Evolutionary conservation across 371 early-diverging fungal species (phyloP), one percentile per base, ranked within the genome.

Genomic region (Rhizopus arrhizus): DNA sequence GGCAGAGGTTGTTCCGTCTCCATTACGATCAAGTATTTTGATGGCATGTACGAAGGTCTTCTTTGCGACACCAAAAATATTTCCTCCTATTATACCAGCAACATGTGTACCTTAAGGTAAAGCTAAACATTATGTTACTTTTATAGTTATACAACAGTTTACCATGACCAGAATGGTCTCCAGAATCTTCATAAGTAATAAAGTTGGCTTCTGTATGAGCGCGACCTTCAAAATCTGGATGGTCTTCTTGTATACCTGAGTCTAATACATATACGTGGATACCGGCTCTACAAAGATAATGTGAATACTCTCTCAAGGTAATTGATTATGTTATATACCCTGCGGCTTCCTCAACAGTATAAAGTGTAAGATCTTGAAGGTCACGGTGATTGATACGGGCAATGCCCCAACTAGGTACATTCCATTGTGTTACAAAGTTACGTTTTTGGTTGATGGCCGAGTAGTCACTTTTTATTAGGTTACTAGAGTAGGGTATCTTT

Each of bases 211-310:
- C 94, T 66, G 75, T 77, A 45, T 58, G 66, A 36, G 95, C 97
- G 66, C 95, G 87, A 11, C 91, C 93, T 52, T 77, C 80, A 61
- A 97, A 90, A 55, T 97, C 96, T 16, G 71, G 73, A 73, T 95
- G 94, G 3, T 62, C 64, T 32, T 80, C 69, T 69, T 84, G 66
- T 42, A 92, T 81, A 31, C 94, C 94, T 5, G 92, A 89, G 65
- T 93, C 94, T 38, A 93, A 62, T 0, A 93, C 80, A 69, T 87
- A 89, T 2, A 86, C 89, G 49, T 78, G 81, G 31, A 89, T 81
- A 5, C 84, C 89, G 32, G 65, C 62, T 4, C 92, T 78, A 60
- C 16, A 50, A 42, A 49, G 12, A 54, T 50, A n/a, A 15, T 40
- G 28, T 22, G 22, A 22, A 22, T 22, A 22, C 22, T 22, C 22